Conservation (phyloP, 2,329 filamentous ascomycete species). For the Pseudocercospora ulei region DNA sequence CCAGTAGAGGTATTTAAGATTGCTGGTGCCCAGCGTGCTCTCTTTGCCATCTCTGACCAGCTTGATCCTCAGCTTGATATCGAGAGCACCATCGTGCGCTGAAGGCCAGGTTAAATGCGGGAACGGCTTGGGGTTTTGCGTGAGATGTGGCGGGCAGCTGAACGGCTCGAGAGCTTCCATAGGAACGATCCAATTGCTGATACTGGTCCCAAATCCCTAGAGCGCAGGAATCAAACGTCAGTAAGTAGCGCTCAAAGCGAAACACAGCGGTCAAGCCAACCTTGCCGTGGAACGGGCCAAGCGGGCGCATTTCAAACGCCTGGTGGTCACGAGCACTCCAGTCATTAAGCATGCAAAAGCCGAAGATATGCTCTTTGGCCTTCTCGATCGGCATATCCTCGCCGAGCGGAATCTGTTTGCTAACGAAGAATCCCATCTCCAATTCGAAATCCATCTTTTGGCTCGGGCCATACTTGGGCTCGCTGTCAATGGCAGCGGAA, state of each 20-base stretch:
- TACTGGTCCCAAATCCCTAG: slow-evolving; percentile 50
- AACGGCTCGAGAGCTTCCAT: slow-evolving; percentile 47
- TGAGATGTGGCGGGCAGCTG: slow-evolving; percentile 24
- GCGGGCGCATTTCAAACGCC: slow-evolving; percentile 51
- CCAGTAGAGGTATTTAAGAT: slow-evolving; percentile 39
- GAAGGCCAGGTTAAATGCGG: slow-evolving; percentile 27
- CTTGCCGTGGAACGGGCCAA: slow-evolving; percentile 55
- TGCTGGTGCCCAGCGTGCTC: slow-evolving; percentile 24
- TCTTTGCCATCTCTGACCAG: slow-evolving; percentile 26
- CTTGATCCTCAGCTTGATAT: slow-evolving; percentile 31
- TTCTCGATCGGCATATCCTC: slow-evolving; percentile 36
- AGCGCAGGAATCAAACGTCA: no score
- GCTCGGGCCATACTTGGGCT: slow-evolving; percentile 38
- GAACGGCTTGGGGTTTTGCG: slow-evolving; percentile 28
- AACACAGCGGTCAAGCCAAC: no score
- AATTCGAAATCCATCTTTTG: slow-evolving; percentile 43
- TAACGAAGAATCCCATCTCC: slow-evolving; percentile 43
- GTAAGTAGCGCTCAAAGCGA: no score
- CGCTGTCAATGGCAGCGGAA: slow-evolving; percentile 23
- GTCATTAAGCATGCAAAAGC: slow-evolving; percentile 54
- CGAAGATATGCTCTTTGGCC: slow-evolving; percentile 50
- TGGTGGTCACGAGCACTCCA: slow-evolving; percentile 53
- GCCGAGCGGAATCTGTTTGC: slow-evolving; percentile 36
- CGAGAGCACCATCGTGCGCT: slow-evolving; percentile 24
- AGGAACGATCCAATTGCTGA: slow-evolving; percentile 55